Evolutionary conservation across 2,329 filamentous ascomycete genomes (phyloP).

Genomic region (Apiospora malaysiana): DNA sequence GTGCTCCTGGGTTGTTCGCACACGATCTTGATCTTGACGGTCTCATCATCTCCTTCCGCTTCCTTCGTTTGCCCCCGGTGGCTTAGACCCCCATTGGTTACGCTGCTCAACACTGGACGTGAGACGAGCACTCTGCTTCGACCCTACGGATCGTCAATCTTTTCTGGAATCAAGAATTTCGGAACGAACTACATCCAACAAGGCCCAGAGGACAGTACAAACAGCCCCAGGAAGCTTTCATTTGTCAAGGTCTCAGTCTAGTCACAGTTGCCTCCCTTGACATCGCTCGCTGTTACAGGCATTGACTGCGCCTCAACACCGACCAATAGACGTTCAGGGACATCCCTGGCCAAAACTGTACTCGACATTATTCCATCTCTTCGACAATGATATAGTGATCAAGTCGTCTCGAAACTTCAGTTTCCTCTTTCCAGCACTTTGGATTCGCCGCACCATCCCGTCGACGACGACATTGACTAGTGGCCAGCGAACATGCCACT

Average conservation of each 20-base stretch:
- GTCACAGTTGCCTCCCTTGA: conserved; percentile 12
- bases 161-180: conserved; percentile 7
- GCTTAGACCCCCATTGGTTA: neutral
- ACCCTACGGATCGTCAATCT: neutral
- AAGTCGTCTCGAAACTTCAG: conserved; percentile 4
- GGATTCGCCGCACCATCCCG: conserved; percentile 15
- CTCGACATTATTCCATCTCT: conserved; percentile 2
- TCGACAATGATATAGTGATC: conserved; percentile 18
- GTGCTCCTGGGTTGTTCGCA: neutral
- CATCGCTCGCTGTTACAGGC: conserved; percentile 21
- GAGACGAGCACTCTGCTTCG: conserved; percentile 5
- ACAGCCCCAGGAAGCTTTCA: conserved; percentile 14
- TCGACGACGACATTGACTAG: conserved; percentile 22
- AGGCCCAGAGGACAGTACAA: neutral
- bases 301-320: conserved; percentile 23
- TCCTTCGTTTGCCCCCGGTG: conserved; percentile 11
- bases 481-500: conserved; percentile 64
- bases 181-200: conserved; percentile 6
- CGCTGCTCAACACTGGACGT: conserved; percentile 8
- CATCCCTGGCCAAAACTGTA: neutral
- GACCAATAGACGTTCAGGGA: conserved; percentile 13
- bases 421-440: conserved; percentile 5
- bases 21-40: neutral
- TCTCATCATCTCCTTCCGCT: neutral
- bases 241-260: conserved; percentile 16